These are phyloP conservation scores for Coemansia asiatica DNA, from an alignment of 192 early-diverging fungal genomes.

Conservation along the genomic window DNA sequence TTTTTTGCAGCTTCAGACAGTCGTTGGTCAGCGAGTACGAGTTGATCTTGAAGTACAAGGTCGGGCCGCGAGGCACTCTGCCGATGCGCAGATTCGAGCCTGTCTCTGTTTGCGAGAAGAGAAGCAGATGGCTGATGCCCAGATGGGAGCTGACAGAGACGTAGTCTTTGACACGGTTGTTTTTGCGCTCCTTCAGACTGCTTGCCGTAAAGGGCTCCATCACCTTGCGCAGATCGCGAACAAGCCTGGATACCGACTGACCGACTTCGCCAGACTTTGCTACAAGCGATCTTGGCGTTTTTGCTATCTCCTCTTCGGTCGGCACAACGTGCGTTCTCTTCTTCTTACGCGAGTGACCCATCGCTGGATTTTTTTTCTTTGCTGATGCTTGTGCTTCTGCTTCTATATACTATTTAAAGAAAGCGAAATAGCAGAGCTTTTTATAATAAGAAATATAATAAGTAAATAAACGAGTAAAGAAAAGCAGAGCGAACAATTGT, in stretches of 20 bases:
- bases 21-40: constrained; percentile 83
- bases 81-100: constrained; percentile 83
- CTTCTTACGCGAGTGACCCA: constrained; percentile 49
- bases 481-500: too few species aligned
- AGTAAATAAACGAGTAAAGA: too few species aligned
- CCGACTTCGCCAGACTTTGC: constrained; percentile 87
- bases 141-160: constrained; percentile 81
- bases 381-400: too few species aligned
- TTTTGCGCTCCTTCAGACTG: constrained; percentile 83
- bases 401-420: too few species aligned
- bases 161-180: constrained; percentile 93
- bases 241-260: constrained; percentile 71
- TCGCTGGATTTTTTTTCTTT: constrained; percentile 14
- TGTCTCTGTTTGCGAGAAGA: constrained; percentile 83
- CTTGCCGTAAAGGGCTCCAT: constrained; percentile 97
- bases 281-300: constrained; percentile 84
- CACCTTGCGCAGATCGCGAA: constrained; percentile 76
- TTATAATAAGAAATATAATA: background rate
- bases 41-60: constrained; percentile 80
- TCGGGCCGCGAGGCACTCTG: constrained; percentile 89
- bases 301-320: constrained; percentile 54
- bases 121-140: constrained; percentile 82
- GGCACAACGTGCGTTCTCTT: constrained; percentile 55
- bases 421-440: too few species aligned
- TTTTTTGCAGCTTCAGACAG: constrained; percentile 73